Evolutionary conservation across 768 basidiomycete genomes (phyloP).

Genomic region (Cyclocybe aegerita): DNA sequence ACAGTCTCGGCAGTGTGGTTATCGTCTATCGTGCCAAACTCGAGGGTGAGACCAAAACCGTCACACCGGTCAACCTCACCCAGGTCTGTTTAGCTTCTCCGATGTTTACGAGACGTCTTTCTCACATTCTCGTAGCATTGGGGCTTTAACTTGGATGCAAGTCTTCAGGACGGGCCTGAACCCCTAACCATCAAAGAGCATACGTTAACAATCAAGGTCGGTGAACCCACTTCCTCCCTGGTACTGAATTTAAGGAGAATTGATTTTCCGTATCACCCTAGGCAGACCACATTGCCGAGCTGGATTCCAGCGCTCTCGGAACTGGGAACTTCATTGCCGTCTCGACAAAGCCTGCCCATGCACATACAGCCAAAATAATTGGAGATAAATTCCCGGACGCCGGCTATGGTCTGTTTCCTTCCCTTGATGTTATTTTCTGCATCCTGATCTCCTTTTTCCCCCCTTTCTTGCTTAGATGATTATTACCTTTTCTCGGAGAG

Average conservation of each 20-base stretch:
- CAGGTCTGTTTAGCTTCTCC: slow-evolving; percentile 43
- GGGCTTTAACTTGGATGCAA: slow-evolving; percentile 82
- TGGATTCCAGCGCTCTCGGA: slow-evolving; percentile 47
- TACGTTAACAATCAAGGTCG: slow-evolving; percentile 39
- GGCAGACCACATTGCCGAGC: slow-evolving; percentile 56
- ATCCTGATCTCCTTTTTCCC: slow-evolving; percentile 3
- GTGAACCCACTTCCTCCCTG: not conserved
- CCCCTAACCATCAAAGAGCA: slow-evolving; percentile 52
- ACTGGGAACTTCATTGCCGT: slow-evolving; percentile 52
- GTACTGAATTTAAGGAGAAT: not conserved
- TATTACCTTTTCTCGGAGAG: slow-evolving; percentile 56
- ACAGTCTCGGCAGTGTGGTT: slow-evolving; percentile 62
- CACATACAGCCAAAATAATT: slow-evolving; percentile 50
- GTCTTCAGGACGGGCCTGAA: slow-evolving; percentile 44
- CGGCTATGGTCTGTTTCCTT: slow-evolving; percentile 54
- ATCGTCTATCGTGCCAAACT: slow-evolving; percentile 72
- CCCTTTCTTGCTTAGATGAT: slow-evolving; percentile 45
- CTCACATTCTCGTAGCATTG: slow-evolving; percentile 52
- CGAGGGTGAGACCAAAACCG: slow-evolving; percentile 42
- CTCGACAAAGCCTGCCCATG: slow-evolving; percentile 46
- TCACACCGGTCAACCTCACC: slow-evolving; percentile 76
- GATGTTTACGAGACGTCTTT: not conserved
- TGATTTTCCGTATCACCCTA: slow-evolving; percentile 20
- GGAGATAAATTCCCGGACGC: slow-evolving; percentile 54
- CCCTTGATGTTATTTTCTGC: not conserved